Base-by-base conservation (phyloP, 768 basidiomycete genomes). In the Amanita molliuscula region DNA sequence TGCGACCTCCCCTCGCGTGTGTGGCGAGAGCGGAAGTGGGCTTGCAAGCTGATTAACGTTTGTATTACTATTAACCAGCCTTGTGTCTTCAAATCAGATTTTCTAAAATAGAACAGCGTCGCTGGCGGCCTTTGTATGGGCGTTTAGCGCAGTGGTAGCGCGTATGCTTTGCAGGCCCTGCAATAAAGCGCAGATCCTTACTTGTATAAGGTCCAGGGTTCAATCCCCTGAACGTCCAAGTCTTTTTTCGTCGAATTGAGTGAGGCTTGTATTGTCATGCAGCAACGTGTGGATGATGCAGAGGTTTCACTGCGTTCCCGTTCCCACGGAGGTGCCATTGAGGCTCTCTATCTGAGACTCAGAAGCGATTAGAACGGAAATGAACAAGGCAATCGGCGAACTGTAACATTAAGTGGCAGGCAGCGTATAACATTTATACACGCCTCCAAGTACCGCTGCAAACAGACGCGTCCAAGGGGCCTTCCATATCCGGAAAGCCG, bases 381-480 rank as follows among this genome's bases (percentile, higher is more conserved):
- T 57, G 33, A 82, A 72, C 50, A 88, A 66, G 6, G 84, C 79
- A 36, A 88, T 74, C 0, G 85, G 84, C 1, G 84, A 85, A 58
- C 81, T 84, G 55, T 10, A 41, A 37, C 5, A 18, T 9, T 8
- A 34, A 28, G 35, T n/a, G n/a, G 76, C 79, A 13, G 84, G 85
- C 21, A 86, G 62, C 8, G 84, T 74, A 53, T 87, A 85, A 54
- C 83, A n/a, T n/a, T n/a, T n/a, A n/a, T n/a, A 84, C 1, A 83
- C 76, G 50, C 82, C 75, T 38, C 84, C 80, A 31, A 85, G 67
- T 16, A 87, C 71, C 28, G 78, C 79, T n/a, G n/a, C n/a, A n/a
- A n/a, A n/a, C n/a, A 58, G n/a, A 15, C 23, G 25, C 25, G 9
- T n/a, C 13, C 15, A 15, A 33, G 33, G n/a, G 16, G 1, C 31